Percentiles rank a stretch among this genome's conserved stretches.
Conservation (phyloP, 208 protist species). For the Lotmaria passim region DNA sequence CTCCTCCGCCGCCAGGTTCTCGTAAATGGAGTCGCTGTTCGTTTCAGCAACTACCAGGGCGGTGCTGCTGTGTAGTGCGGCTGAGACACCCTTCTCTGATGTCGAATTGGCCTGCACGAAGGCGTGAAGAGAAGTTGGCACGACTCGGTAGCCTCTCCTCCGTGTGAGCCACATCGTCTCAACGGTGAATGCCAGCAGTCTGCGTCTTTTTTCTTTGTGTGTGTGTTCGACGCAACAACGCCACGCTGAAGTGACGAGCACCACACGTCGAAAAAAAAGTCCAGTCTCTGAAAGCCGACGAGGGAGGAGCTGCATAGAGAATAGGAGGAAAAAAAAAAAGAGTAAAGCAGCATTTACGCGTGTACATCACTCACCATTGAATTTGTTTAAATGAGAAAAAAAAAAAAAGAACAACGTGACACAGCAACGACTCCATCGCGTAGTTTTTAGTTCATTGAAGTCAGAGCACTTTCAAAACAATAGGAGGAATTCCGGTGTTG, state of each 20-base stretch:
- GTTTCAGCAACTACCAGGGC: constrained; percentile 40
- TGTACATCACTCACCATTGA: too few relatives aligned
- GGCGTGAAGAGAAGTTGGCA: neutral
- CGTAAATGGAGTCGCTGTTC: constrained; percentile 63
- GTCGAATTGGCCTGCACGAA: constrained; percentile 17
- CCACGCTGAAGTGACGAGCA: neutral
- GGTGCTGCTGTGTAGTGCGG: constrained; percentile 6
- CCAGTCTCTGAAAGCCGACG: too few relatives aligned
- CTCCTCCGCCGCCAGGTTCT: constrained; percentile 81
- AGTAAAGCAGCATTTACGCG: constrained; percentile 1
- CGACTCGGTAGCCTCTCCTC: neutral
- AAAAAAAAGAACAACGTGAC: too few relatives aligned
- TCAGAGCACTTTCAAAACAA: too few relatives aligned
- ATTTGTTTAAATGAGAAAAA: too few relatives aligned
- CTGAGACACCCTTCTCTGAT: neutral
- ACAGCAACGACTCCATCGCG: too few relatives aligned
- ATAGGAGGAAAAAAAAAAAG: neutral
- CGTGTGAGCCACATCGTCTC: constrained; percentile 15
- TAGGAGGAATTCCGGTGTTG: too few relatives aligned
- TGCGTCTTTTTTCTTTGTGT: neutral
- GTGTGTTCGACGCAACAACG: neutral
- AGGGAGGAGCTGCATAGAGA: neutral
- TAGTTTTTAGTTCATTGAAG: too few relatives aligned
- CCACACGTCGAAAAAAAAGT: too few relatives aligned
- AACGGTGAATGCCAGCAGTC: neutral